Base-by-base conservation (phyloP, 345 rosid species). In the Hibiscus mutabilis region DNA sequence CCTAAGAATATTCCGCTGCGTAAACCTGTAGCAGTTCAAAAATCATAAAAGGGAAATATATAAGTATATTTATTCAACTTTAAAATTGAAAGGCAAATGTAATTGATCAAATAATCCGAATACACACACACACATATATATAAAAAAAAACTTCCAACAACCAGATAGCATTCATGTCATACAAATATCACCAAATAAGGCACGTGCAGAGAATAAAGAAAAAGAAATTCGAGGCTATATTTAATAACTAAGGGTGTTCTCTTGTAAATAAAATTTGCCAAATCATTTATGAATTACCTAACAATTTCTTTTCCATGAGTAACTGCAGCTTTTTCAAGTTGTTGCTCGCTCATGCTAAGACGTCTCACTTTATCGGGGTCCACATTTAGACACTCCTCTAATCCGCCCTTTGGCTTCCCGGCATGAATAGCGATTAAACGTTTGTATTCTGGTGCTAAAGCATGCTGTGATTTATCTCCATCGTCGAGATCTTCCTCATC, bases 1-100 rank as follows among this genome's bases (percentile, higher is more conserved):
- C 78, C 98, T 83, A 10, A 93, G 90, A 58, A 93, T 69, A 72
- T 93, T 93, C 73, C 85, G 68, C 74, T 89, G 98, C 16, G 98
- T 94, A 75, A 94, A 94, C 75, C 98, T 93, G 73, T 40, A 74
- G 70, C 60, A 79, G 44, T 64, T 29, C 74, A 76, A 72, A 61
- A 33, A 79, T 74, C 59, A 82, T 19, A 16, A 49, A 47, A 10
- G 11, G n/a, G 37, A 16, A 18, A 37, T 37, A 37, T 37, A 37
- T 37, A 37, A 37, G 42, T 37, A 37, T 7, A 37, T 37, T 7
- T 37, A 37, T 37, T 37, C 10, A 37, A 37, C 42, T 37, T 37
- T 7, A 37, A 37, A 37, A 7, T 37, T 11, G 2, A 37, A 35
- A 37, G 42, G 42, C 42, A 37, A 37, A 46, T 46, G 16, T 46